Base-by-base conservation (phyloP, 306 rosid genomes). In the Hylodesmum podocarpum region DNA sequence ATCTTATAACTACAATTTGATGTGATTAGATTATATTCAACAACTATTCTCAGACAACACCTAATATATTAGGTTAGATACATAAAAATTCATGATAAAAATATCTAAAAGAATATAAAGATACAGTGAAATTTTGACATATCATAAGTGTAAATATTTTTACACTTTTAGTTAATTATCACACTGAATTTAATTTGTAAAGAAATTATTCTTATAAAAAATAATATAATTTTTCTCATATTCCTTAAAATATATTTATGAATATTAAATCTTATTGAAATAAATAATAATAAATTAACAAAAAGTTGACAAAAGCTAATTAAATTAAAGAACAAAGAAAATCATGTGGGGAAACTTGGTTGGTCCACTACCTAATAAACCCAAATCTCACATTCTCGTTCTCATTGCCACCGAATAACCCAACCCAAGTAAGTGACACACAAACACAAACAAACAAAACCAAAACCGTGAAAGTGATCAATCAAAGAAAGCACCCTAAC, bases 361-460 rank as follows among this genome's bases (percentile, higher is more conserved):
- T 4, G 73, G 73, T 68, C 43, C 29, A n/a, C 43, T 27, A 28
- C 59, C 58, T 46, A 68, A 68, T 46, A 68, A 68, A n/a, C 73
- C 1, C 2, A 67, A 8, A 67, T 67, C n/a, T 67, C 40, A 27
- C 27, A 28, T 68, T 10, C 40, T 27, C 14, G 27, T 66, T 41
- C 40, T 25, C 8, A 44, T 43, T 44, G 40, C 15, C 13, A 43
- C n/a, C 11, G 6, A 44, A 39, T 8, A 34, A n/a, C n/a, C n/a
- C n/a, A n/a, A n/a, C n/a, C n/a, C n/a, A 58, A 39, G 7, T 13
- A 37, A 64, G 33, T 37, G 5, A 43, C n/a, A 3, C 11, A 29
- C 28, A 1, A 25, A 57, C n/a, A 57, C 19, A 11, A 37, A 33
- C 37, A 18, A 49, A 49, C 2, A 31, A 29, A 37, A 65, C 10